These are phyloP conservation scores for Amesomyces nigricolor DNA, from an alignment of 2,329 filamentous ascomycete genomes.

Conservation along the genomic window DNA sequence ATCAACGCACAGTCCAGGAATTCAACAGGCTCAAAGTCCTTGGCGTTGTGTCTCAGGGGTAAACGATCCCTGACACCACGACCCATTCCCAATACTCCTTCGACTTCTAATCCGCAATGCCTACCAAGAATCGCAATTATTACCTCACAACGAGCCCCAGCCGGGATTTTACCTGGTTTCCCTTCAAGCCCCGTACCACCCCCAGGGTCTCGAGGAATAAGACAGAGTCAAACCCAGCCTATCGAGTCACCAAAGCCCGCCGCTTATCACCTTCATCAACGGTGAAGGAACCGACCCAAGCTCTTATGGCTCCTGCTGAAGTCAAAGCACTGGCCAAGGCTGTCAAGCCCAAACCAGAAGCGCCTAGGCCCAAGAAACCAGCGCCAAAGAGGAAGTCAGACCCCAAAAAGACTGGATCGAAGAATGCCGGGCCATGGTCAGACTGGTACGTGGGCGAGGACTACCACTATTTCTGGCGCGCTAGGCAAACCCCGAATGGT, in stretches of 20 bases:
- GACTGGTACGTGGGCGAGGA: constrained; percentile 22
- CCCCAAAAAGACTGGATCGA: not conserved
- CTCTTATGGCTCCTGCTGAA: constrained; percentile 4
- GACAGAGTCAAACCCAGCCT: constrained; percentile 1
- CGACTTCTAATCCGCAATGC: constrained; percentile 12
- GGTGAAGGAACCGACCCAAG: constrained; percentile 1
- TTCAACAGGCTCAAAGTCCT: not conserved
- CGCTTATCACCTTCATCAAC: constrained; percentile 1
- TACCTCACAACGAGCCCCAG: constrained; percentile 16
- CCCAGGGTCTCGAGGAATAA: not conserved
- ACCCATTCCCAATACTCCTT: not conserved
- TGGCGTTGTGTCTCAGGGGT: not conserved
- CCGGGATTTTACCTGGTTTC: constrained; percentile 20
- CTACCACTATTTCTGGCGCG: constrained; percentile 19
- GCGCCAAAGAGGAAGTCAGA: constrained; percentile 18
- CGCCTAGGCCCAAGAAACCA: constrained; percentile 20
- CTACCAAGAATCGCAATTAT: constrained; percentile 18
- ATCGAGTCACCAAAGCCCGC: constrained; percentile 3
- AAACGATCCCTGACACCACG: not conserved
- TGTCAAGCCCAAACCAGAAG: constrained; percentile 28
- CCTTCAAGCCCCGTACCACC: not conserved
- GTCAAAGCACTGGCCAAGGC: not conserved
- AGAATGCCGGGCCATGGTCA: constrained; percentile 17
- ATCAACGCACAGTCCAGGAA: too few species aligned
- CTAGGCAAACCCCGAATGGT: constrained; percentile 15